Base-by-base conservation (phyloP, 495 filamentous ascomycete species). In the Aspergillus hancockii region DNA sequence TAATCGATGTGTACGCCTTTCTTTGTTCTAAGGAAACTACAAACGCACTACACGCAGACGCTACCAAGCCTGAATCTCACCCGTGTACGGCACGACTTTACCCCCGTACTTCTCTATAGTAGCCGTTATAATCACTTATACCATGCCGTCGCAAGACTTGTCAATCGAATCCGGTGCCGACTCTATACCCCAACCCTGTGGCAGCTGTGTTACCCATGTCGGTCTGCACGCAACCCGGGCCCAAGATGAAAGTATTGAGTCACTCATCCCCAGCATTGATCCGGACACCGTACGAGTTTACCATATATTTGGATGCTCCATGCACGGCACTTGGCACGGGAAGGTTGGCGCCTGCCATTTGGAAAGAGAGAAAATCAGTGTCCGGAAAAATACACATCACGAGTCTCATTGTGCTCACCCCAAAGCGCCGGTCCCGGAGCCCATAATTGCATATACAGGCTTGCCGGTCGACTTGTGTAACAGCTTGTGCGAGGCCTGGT, bases 181-280 rank as follows among this genome's bases (percentile, higher is more conserved):
- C 18, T 73, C 67, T 14, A 76, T 12, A 1, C 79, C 77, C 32
- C 71, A 67, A 1, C 2, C 46, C 18, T 61, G n/a, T 34, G 7
- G 77, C 78, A 6, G 61, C 76, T 1, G 52, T 30, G 60, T 81
- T 78, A 8, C 77, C 80, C 63, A 81, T 67, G 4, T 81, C 77
- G 6, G 76, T 83, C 54, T 75, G 65, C 31, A 72, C 72, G 59
- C 69, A 80, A n/a, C 75, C 67, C 2, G 66, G 64, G 32, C 64
- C 54, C 25, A 69, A 16, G 13, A 68, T 49, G 46, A 80, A 78
- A 5, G 71, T 60, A 12, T 61, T 71, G 4, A 79, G 59, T 64
- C 71, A 66, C 18, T 61, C 47, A 43, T 81, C 68, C 58, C 81
- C 79, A 19, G 56, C 58, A 43, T 80, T 63, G 8, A 81, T 76